Conservation (phyloP, 805 yeast genomes). For the Ogataea thermomethanolica region DNA sequence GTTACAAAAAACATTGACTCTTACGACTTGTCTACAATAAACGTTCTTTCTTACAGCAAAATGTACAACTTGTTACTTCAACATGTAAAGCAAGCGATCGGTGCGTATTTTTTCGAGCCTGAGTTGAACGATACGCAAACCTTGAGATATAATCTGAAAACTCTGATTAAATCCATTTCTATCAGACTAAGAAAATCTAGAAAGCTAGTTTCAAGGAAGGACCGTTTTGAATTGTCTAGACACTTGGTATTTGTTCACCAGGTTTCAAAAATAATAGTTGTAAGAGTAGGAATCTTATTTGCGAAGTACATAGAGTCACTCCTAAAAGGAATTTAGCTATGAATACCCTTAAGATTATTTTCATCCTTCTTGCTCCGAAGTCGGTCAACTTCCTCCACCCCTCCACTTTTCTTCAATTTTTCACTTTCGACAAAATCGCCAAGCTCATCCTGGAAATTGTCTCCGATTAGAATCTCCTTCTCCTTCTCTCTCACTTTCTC, state of each 20-base stretch:
- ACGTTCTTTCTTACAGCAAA: slow-evolving; percentile 13
- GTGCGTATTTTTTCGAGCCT: slow-evolving; percentile 28
- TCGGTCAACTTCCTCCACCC: slow-evolving; percentile 82
- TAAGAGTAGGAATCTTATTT: not conserved
- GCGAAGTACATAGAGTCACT: not conserved
- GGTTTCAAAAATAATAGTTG: not conserved
- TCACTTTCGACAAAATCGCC: slow-evolving; percentile 79
- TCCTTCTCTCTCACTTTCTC: slow-evolving; percentile 77
- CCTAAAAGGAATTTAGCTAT: not conserved
- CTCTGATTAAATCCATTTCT: slow-evolving; percentile 17
- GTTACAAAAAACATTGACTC: slow-evolving; percentile 34
- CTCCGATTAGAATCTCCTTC: slow-evolving; percentile 49
- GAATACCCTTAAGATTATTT: slow-evolving; percentile 54
- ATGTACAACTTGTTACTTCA: slow-evolving; percentile 26
- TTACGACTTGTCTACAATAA: slow-evolving; percentile 12
- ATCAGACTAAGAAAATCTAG: slow-evolving; percentile 20
- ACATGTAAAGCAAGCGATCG: slow-evolving; percentile 33
- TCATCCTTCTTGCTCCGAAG: slow-evolving; percentile 63
- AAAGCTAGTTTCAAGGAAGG: slow-evolving; percentile 10
- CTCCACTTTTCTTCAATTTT: slow-evolving; percentile 79
- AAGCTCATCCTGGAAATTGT: slow-evolving; percentile 79
- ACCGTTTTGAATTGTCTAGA: slow-evolving; percentile 2
- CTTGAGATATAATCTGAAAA: slow-evolving; percentile 17
- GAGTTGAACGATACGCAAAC: slow-evolving; percentile 22
- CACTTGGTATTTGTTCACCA: slow-evolving; percentile 2